Conservation (phyloP, 495 filamentous ascomycete genomes). For the Evernia prunastri region DNA sequence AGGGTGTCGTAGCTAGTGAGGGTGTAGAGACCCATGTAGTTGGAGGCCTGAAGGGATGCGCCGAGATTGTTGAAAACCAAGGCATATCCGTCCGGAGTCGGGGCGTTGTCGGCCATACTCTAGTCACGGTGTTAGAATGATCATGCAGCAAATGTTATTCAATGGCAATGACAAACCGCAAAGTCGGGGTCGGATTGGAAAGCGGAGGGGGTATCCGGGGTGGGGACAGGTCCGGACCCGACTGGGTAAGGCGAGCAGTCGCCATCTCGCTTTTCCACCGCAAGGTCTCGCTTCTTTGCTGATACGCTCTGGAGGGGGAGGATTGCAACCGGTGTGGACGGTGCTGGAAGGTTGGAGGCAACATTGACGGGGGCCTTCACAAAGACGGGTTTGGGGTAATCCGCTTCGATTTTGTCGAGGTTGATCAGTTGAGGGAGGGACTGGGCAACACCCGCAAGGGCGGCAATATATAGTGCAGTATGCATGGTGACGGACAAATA, state of each 20-base stretch:
- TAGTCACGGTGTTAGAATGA: background rate
- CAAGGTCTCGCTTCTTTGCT: conserved; percentile 3
- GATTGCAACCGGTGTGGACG: background rate
- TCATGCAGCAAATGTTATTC: conserved; percentile 3
- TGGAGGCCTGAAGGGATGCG: conserved; percentile 31
- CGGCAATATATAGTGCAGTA: background rate
- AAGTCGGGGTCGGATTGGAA: conserved; percentile 1
- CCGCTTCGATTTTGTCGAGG: background rate
- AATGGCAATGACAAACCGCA: background rate
- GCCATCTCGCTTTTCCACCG: conserved; percentile 2
- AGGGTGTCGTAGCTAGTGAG: conserved; percentile 38
- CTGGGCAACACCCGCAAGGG: background rate
- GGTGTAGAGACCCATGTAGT: conserved; percentile 38
- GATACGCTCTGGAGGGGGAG: background rate
- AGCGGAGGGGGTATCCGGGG: background rate
- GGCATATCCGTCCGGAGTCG: conserved; percentile 35
- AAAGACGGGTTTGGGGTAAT: background rate
- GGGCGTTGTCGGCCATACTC: background rate
- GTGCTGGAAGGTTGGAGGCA: background rate
- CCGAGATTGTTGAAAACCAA: conserved; percentile 34
- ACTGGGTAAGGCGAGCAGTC: conserved; percentile 4
- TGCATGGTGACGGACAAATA: background rate
- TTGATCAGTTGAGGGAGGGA: conserved; percentile 1
- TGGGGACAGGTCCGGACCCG: conserved; percentile 3
- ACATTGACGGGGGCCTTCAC: conserved; percentile 1